These are phyloP conservation scores for Daldinia grandis DNA, from an alignment of 495 filamentous ascomycete genomes.

Conservation along the genomic window DNA sequence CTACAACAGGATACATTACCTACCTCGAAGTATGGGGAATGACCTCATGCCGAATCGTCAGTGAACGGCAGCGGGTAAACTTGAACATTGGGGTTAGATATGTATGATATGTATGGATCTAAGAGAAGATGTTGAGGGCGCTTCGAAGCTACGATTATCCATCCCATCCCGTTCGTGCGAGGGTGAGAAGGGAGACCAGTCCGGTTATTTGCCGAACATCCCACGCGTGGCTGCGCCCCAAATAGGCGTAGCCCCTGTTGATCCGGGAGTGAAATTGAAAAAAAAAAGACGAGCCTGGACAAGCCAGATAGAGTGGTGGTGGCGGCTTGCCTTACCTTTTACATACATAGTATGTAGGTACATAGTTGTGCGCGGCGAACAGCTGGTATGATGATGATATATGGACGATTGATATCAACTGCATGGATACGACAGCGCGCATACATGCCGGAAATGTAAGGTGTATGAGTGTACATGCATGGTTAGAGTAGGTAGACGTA, in stretches of 20 bases:
- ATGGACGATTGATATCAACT: slow-evolving; percentile 30
- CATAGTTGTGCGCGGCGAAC: slow-evolving; percentile 5
- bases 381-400: slow-evolving; percentile 22
- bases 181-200: slow-evolving; percentile 18
- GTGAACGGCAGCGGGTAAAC: slow-evolving; percentile 30
- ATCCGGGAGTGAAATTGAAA: slow-evolving; percentile 37
- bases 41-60: slow-evolving; percentile 31
- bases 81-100: slow-evolving; percentile 29
- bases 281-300: slow-evolving; percentile 29
- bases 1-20: neutral
- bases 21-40: slow-evolving; percentile 1
- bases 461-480: slow-evolving; percentile 25
- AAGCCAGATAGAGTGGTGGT: neutral
- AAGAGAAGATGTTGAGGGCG: slow-evolving; percentile 7
- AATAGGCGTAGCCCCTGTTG: slow-evolving; percentile 41
- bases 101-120: neutral
- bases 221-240: slow-evolving; percentile 38
- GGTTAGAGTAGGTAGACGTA: neutral
- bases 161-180: slow-evolving; percentile 41
- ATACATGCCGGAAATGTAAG: slow-evolving; percentile 39
- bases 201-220: slow-evolving; percentile 44
- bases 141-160: slow-evolving; percentile 7
- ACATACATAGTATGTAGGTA: no score
- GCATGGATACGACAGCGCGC: slow-evolving; percentile 30
- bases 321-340: slow-evolving; percentile 15